Percentiles rank a stretch among this genome's conserved stretches.
phyloP scores from a whole-genome alignment of 805 yeast species.

The Saturnispora gosingensis region DNA sequence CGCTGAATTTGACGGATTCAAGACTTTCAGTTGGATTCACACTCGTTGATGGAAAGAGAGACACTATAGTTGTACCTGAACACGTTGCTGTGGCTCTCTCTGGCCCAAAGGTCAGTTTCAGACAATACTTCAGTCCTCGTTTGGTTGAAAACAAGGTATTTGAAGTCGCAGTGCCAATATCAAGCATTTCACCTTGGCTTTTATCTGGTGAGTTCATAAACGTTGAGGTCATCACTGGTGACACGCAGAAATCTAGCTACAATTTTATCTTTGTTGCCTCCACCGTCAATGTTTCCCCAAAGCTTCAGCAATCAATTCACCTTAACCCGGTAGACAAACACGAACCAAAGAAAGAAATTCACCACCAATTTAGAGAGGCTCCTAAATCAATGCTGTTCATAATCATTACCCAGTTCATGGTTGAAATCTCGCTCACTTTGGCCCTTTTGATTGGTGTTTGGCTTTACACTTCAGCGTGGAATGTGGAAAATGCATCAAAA shows the following conservation, averaged over 20 bases:
- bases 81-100: conserved; percentile 23
- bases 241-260: conserved; percentile 10
- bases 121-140: conserved; percentile 20
- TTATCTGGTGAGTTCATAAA: conserved; percentile 14
- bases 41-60: conserved; percentile 9
- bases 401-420: conserved; percentile 44
- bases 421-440: conserved; percentile 34
- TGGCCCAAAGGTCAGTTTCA: conserved; percentile 7
- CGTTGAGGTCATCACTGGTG: conserved; percentile 24
- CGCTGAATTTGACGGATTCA: conserved; percentile 14
- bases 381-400: conserved; percentile 42
- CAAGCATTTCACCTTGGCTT: conserved; percentile 19
- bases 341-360: conserved; percentile 51
- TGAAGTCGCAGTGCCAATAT: conserved; percentile 12
- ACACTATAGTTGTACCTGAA: conserved; percentile 12
- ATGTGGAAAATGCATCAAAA: conserved; percentile 28
- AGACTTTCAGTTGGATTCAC: conserved; percentile 15
- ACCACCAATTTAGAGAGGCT: conserved; percentile 49
- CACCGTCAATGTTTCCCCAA: conserved; percentile 14
- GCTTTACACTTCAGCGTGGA: conserved; percentile 30
- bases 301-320: conserved; percentile 9
- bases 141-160: conserved; percentile 8
- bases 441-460: conserved; percentile 36
- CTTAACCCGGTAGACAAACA: conserved; percentile 27
- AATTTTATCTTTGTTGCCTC: conserved; percentile 16